phyloP scores from a whole-genome alignment of 345 rosid genomes.

The Balakata baccata region DNA sequence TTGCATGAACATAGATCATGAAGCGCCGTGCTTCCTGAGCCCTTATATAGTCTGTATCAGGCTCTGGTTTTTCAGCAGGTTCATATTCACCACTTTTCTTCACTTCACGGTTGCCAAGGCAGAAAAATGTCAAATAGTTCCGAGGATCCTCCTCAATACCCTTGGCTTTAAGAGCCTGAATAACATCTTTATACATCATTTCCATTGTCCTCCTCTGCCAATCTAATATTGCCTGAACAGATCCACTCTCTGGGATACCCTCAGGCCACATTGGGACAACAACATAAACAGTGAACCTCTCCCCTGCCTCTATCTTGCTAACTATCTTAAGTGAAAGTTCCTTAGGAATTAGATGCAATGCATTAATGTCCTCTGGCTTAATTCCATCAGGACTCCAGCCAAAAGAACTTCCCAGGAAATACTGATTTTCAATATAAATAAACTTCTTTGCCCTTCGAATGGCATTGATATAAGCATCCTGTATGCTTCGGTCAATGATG shows the following conservation, averaged over 20 bases:
- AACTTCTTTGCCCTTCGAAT: conserved; percentile 93
- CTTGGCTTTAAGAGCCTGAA: conserved; percentile 67
- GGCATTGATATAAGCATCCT: conserved; percentile 90
- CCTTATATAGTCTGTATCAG: conserved; percentile 71
- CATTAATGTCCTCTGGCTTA: conserved; percentile 84
- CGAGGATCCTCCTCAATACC: conserved; percentile 75
- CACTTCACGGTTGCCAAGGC: conserved; percentile 89
- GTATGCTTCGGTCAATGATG: conserved; percentile 91
- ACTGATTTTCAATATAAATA: conserved; percentile 92
- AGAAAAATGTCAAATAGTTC: conserved; percentile 85
- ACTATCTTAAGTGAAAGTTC: conserved; percentile 91
- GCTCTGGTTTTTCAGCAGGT: conserved; percentile 78
- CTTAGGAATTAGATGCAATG: conserved; percentile 85
- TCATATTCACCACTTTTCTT: conserved; percentile 85
- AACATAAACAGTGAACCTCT: conserved; percentile 75
- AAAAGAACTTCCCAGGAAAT: conserved; percentile 91
- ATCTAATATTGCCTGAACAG: conserved; percentile 92
- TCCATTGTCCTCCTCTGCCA: conserved; percentile 98
- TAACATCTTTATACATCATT: conserved; percentile 86
- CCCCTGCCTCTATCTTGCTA: conserved; percentile 87
- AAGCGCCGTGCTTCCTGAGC: conserved; percentile 97
- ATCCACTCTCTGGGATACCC: conserved; percentile 88
- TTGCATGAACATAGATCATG: conserved; percentile 96
- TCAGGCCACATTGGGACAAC: conserved; percentile 99
- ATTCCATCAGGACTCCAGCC: conserved; percentile 79